Conservation (phyloP, 2,329 filamentous ascomycete species). For the Trichoderma aggressivum region DNA sequence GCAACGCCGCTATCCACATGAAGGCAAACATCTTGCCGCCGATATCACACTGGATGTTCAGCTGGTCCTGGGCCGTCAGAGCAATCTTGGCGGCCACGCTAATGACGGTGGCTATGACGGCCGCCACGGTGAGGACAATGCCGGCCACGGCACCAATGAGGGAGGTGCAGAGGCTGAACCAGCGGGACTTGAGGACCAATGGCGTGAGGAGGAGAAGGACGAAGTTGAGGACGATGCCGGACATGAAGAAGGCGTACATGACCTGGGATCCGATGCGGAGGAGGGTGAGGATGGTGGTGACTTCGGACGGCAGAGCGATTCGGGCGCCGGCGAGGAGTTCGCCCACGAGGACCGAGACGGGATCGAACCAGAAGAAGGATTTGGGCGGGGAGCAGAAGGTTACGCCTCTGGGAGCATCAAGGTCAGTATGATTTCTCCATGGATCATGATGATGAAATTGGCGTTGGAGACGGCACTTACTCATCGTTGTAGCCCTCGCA, state of each 20-base stretch:
- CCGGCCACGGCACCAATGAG: constrained; percentile 65
- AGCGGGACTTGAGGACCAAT: constrained; percentile 53
- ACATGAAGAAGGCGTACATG: constrained; percentile 89
- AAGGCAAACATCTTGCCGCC: constrained; percentile 77
- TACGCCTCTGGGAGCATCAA: constrained; percentile 52
- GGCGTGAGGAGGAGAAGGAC: constrained; percentile 66
- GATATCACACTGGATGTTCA: constrained; percentile 72
- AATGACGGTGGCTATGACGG: constrained; percentile 77
- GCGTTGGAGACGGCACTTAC: constrained; percentile 32
- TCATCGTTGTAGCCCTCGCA: constrained; percentile 79
- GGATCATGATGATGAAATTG: not conserved
- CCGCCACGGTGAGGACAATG: constrained; percentile 65
- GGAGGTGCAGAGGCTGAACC: constrained; percentile 65
- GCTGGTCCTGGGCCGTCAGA: constrained; percentile 64
- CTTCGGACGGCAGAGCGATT: constrained; percentile 73
- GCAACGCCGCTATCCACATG: constrained; percentile 78
- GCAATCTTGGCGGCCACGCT: constrained; percentile 77
- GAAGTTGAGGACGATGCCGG: constrained; percentile 65
- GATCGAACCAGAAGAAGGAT: constrained; percentile 85
- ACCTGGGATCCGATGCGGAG: constrained; percentile 71
- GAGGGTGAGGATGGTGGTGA: constrained; percentile 69
- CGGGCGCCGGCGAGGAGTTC: constrained; percentile 79
- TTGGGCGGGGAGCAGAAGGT: constrained; percentile 70
- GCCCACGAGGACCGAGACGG: constrained; percentile 73
- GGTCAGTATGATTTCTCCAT: not conserved